Evolutionary conservation across 179 eudicot species (phyloP).

Genomic region (Carnegiea gigantea): DNA sequence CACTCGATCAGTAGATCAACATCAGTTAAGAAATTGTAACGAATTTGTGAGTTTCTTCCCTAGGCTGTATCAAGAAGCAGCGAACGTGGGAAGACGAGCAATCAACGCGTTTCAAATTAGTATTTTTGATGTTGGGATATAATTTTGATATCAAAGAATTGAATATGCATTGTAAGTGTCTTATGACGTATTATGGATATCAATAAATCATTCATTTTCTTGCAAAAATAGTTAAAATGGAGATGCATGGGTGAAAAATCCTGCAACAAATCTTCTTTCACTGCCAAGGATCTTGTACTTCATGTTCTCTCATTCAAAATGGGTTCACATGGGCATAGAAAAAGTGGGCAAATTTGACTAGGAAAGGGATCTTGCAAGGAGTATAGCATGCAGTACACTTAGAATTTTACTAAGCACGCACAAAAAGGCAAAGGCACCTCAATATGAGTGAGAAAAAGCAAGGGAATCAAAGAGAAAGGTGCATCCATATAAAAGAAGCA

Average conservation of each 20-base stretch:
- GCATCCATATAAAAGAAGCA: conserved; percentile 36
- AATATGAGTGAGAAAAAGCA: conserved; percentile 15
- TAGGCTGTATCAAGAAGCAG: too few relatives aligned
- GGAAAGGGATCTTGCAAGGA: conserved; percentile 6
- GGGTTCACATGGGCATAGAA: conserved; percentile 40
- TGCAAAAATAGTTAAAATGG: not conserved
- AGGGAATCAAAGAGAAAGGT: conserved; percentile 21
- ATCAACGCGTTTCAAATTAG: too few relatives aligned
- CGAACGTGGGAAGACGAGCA: too few relatives aligned
- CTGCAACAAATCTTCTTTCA: conserved; percentile 24
- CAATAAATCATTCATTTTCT: too few relatives aligned
- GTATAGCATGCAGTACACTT: not conserved
- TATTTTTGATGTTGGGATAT: too few relatives aligned
- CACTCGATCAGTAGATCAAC: too few relatives aligned
- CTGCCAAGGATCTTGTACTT: conserved; percentile 24
- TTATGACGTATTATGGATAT: too few relatives aligned
- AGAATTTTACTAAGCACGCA: conserved; percentile 32
- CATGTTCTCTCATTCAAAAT: conserved; percentile 2
- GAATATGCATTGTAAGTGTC: too few relatives aligned
- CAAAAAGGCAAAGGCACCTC: conserved; percentile 35
- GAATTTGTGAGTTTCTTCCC: too few relatives aligned
- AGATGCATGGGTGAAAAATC: conserved; percentile 29
- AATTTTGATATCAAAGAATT: too few relatives aligned
- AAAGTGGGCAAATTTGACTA: conserved; percentile 15
- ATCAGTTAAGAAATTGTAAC: too few relatives aligned